These are phyloP conservation scores for Agrocybe chaxingu DNA, from an alignment of 768 basidiomycete genomes.

Conservation along the genomic window DNA sequence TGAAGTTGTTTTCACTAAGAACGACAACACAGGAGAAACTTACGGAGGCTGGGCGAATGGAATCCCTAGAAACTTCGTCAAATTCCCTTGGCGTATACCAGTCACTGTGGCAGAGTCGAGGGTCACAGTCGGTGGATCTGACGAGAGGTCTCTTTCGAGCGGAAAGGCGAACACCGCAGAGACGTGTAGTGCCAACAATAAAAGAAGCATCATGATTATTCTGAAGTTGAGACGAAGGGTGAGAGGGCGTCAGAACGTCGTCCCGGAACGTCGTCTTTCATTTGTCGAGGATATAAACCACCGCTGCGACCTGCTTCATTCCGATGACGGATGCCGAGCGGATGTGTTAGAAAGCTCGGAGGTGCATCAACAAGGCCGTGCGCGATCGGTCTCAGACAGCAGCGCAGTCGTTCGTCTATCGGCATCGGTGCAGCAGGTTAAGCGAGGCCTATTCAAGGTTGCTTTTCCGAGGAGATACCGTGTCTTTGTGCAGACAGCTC, in stretches of 20 bases:
- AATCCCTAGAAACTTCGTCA: conserved; percentile 44
- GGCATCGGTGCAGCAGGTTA: neutral
- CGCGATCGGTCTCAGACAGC: conserved; percentile 5
- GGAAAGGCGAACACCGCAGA: neutral
- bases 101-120: conserved; percentile 43
- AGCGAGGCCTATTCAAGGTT: neutral
- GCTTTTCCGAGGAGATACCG: no score
- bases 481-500: no score
- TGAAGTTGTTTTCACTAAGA: neutral
- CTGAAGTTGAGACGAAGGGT: no score
- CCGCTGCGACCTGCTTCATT: no score
- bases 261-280: no score
- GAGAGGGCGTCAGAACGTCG: no score
- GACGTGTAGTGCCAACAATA: neutral
- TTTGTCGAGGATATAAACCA: no score
- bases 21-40: conserved; percentile 13
- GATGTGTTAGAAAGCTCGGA: no score
- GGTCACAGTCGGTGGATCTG: conserved; percentile 27
- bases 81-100: conserved; percentile 29
- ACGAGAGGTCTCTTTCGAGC: neutral
- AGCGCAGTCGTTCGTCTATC: neutral
- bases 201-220: neutral
- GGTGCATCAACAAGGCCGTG: neutral
- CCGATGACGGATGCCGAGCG: no score
- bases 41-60: conserved; percentile 51